These are phyloP conservation scores for Schwanniomyces vanrijiae DNA, from an alignment of 805 yeast genomes.

Conservation along the genomic window DNA sequence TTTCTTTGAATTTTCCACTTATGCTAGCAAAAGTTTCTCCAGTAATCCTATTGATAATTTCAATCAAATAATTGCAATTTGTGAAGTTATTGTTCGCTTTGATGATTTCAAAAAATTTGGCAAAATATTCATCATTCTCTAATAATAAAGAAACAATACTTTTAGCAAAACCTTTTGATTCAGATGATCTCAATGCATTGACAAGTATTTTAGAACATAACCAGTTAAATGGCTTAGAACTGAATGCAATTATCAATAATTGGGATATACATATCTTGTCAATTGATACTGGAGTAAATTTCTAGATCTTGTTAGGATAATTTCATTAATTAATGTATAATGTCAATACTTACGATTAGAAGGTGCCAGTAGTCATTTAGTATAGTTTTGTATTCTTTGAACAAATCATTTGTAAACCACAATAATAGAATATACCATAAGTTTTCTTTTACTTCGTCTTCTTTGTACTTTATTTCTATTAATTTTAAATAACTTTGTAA, in stretches of 20 bases:
- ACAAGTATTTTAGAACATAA: conserved; percentile 3
- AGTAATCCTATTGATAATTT: conserved; percentile 3
- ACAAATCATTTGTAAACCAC: neutral
- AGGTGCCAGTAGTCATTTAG: conserved; percentile 8
- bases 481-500: neutral
- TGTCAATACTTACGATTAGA: conserved; percentile 6
- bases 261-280: neutral
- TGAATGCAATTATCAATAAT: neutral
- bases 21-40: neutral
- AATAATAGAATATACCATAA: conserved; percentile 1
- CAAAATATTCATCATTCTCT: neutral
- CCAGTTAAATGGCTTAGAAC: conserved; percentile 2
- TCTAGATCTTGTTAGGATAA: conserved; percentile 3
- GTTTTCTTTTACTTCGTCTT: neutral
- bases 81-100: conserved; percentile 6
- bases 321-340: no score
- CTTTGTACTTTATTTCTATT: neutral
- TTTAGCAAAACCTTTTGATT: conserved; percentile 1
- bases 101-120: neutral
- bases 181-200: neutral
- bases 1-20: neutral
- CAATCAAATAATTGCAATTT: conserved; percentile 6
- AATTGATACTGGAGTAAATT: neutral
- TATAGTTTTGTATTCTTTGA: neutral
- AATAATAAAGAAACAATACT: neutral